Percentiles rank a stretch among this genome's conserved stretches.
phyloP scores from a whole-genome alignment of 257 asterid species.

The Solanum acaule region DNA sequence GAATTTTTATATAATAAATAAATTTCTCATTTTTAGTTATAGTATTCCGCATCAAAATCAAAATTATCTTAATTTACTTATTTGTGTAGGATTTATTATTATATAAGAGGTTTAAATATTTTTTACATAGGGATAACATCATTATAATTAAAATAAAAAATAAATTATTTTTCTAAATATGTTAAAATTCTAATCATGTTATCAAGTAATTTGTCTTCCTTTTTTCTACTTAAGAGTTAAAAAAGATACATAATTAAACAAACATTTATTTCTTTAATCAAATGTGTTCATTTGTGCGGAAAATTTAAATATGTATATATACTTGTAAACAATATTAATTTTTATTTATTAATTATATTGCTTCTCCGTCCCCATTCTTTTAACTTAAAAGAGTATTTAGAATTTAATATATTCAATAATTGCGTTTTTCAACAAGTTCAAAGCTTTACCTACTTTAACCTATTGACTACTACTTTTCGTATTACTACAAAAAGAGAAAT shows the following conservation, averaged over 20 bases:
- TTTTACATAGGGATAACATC: not conserved
- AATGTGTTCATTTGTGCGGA: not conserved
- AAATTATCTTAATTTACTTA: not conserved
- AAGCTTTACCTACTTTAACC: not conserved
- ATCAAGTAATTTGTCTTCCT: not conserved
- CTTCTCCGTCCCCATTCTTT: not conserved
- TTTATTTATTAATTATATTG: not conserved
- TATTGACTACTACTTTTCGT: not conserved
- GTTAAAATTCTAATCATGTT: not conserved
- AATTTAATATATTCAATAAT: not conserved
- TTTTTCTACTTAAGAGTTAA: not conserved
- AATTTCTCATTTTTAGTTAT: no score
- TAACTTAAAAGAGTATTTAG: not conserved
- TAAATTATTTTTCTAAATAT: not conserved
- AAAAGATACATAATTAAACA: not conserved
- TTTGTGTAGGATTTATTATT: not conserved
- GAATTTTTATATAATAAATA: no score
- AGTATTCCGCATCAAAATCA: not conserved
- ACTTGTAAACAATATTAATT: not conserved
- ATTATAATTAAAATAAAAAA: not conserved
- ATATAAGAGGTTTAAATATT: not conserved
- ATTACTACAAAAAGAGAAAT: not conserved
- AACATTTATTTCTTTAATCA: not conserved
- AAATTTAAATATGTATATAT: no score
- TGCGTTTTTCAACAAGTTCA: not conserved